phyloP scores from a whole-genome alignment of 192 early-diverging fungal species.

The Umbelopsis sp. region DNA sequence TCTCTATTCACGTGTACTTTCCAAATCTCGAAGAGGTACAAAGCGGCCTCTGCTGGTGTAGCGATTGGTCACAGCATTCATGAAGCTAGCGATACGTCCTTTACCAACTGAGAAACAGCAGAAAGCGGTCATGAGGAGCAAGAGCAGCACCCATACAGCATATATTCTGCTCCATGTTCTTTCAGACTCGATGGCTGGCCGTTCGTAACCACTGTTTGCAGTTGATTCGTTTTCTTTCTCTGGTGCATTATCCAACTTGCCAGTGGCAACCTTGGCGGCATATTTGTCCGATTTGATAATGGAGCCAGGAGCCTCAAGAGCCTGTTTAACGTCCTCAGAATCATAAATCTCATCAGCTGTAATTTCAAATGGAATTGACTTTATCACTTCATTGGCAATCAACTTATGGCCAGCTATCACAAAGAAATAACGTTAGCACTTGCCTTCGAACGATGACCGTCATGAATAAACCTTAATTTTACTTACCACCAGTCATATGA shows the following conservation, averaged over 20 bases:
- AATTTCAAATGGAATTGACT: not conserved
- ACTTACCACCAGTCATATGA: slow-evolving; percentile 41
- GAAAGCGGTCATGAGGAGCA: not conserved
- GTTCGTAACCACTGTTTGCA: slow-evolving; percentile 1
- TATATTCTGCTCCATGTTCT: not conserved
- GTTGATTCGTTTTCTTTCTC: slow-evolving; percentile 12
- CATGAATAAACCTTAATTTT: no score
- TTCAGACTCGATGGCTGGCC: not conserved
- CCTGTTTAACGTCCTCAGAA: not conserved
- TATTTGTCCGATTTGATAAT: slow-evolving; percentile 9
- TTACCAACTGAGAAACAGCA: slow-evolving; percentile 6
- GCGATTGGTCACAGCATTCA: slow-evolving; percentile 17
- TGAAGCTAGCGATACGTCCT: not conserved
- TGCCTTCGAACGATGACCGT: not conserved
- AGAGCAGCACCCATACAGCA: not conserved
- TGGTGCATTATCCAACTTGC: slow-evolving; percentile 1
- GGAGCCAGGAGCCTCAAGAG: not conserved
- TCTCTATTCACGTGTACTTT: slow-evolving; percentile 17
- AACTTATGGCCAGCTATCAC: slow-evolving; percentile 30
- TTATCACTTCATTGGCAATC: slow-evolving; percentile 30
- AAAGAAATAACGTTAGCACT: not conserved
- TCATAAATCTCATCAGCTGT: not conserved
- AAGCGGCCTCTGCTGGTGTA: slow-evolving; percentile 31
- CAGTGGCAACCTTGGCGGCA: not conserved
- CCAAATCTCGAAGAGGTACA: slow-evolving; percentile 33